Evolutionary conservation across 2,329 filamentous ascomycete genomes (phyloP), one percentile per base, ranked within the genome.

Genomic region (Rhytidhysteron rufulum): DNA sequence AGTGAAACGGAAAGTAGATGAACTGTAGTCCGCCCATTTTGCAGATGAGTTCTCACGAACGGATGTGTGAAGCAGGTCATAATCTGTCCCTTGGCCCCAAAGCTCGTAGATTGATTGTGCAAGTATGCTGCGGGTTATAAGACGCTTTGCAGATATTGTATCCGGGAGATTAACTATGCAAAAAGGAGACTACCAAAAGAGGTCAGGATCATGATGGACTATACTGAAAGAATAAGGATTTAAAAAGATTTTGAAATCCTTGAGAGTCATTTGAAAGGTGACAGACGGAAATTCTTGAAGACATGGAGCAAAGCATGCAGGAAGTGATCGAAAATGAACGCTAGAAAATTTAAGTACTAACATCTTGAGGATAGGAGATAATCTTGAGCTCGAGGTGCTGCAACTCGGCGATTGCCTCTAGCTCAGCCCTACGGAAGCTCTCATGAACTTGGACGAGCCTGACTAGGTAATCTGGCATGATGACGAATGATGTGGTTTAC

Each of bases 371-470:
- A 63, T 97, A 96, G 6, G 74, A 78, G n/a, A 91, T 53, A 44
- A 96, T 76, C 50, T 86, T 75, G 38, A 96, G 60, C 18, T 83
- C 67, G 25, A 93, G 71, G 8, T 74, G 74, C 41, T 82, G 78
- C 4, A 91, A 62, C 8, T 80, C 70, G 4, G 88, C 89, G 16
- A 98, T 72, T 18, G 93, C 83, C 57, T 91, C 72, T 11, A 95
- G 78, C 66, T 98, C 93, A 3, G 90, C 80, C 41, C 82, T 74
- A 29, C 91, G 85, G 62, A 98, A 98, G n/a, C 80, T 85, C 70
- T 96, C 88, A 64, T 97, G 90, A 43, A 79, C 75, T 66, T 97
- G 93, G 32, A 84, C 85, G 62, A 97, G 89, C 54, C 91, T 86
- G 49, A 98, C 82, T 44, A 98, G 77, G 59, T 87, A 97, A 47